These are phyloP conservation scores for Lagenidium giganteum DNA, from an alignment of 352 stramenopile genomes.

Conservation along the genomic window DNA sequence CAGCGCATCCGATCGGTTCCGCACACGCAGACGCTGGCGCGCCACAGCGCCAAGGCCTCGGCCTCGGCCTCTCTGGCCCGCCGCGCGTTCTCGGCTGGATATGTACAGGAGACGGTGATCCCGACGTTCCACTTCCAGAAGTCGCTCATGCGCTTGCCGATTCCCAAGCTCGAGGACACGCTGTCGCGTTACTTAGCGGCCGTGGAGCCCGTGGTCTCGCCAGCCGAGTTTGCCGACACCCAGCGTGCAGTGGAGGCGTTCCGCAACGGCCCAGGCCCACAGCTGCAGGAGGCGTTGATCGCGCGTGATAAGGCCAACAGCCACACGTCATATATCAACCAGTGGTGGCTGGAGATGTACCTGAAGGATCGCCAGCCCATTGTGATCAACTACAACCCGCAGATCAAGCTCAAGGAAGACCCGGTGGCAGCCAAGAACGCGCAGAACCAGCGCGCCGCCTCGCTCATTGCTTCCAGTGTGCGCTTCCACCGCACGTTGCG, in stretches of 20 bases:
- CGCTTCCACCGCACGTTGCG: slow-evolving; percentile 79
- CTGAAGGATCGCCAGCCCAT: slow-evolving; percentile 80
- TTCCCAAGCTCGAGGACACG: slow-evolving; percentile 84
- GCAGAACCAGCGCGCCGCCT: slow-evolving; percentile 76
- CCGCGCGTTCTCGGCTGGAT: slow-evolving; percentile 30
- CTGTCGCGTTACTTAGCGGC: slow-evolving; percentile 69
- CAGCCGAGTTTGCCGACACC: slow-evolving; percentile 51
- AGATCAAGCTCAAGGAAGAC: slow-evolving; percentile 87
- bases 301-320: slow-evolving; percentile 70
- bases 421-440: slow-evolving; percentile 78
- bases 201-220: slow-evolving; percentile 66
- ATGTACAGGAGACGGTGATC: slow-evolving; percentile 85
- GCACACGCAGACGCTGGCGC: slow-evolving; percentile 1
- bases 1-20: too few relatives aligned
- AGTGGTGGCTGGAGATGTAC: slow-evolving; percentile 93
- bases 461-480: slow-evolving; percentile 82
- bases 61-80: too few relatives aligned
- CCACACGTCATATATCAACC: slow-evolving; percentile 90
- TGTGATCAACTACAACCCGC: slow-evolving; percentile 89
- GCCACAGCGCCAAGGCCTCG: not conserved
- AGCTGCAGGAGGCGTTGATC: slow-evolving; percentile 74
- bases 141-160: slow-evolving; percentile 77
- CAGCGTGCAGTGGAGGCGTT: slow-evolving; percentile 56
- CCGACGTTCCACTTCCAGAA: slow-evolving; percentile 88
- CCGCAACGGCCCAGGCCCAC: slow-evolving; percentile 37